phyloP scores from a whole-genome alignment of 805 yeast genomes.

The Wickerhamia fluorescens region DNA sequence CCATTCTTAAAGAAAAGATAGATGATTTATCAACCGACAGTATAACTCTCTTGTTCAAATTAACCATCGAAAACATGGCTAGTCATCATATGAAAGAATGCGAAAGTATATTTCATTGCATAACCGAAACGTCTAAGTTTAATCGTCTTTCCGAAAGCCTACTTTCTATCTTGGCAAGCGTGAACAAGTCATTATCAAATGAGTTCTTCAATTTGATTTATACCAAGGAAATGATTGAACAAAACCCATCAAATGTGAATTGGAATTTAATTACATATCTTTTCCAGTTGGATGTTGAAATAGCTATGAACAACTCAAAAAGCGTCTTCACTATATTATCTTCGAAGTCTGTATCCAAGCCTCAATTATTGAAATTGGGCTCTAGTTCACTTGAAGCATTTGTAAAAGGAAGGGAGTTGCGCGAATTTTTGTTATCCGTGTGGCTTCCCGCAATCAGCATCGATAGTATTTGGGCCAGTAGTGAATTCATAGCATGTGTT shows the following conservation, averaged over 20 bases:
- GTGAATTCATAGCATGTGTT: conserved; percentile 26
- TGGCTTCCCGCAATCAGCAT: conserved; percentile 32
- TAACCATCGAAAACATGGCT: conserved; percentile 22
- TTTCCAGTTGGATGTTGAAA: conserved; percentile 48
- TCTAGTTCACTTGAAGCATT: conserved; percentile 39
- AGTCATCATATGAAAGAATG: conserved; percentile 30
- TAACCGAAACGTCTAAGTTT: conserved; percentile 25
- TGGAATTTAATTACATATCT: conserved; percentile 44
- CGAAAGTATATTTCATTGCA: conserved; percentile 42
- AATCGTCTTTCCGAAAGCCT: conserved; percentile 37
- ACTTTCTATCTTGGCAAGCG: conserved; percentile 39
- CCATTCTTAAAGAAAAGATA: conserved; percentile 16
- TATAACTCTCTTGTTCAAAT: conserved; percentile 14
- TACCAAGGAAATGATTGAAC: conserved; percentile 17
- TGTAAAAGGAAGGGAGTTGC: conserved; percentile 52
- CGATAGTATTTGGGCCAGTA: conserved; percentile 16
- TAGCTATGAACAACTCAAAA: conserved; percentile 42
- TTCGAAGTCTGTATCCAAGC: conserved; percentile 1
- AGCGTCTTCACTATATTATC: conserved; percentile 18
- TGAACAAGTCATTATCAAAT: conserved; percentile 48
- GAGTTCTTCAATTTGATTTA: conserved; percentile 41
- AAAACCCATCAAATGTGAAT: conserved; percentile 15
- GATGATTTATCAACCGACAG: conserved; percentile 7
- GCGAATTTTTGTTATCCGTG: conserved; percentile 35
- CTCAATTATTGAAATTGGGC: conserved; percentile 11